phyloP scores from a whole-genome alignment of 768 basidiomycete genomes.

The Kwoniella sp. region DNA sequence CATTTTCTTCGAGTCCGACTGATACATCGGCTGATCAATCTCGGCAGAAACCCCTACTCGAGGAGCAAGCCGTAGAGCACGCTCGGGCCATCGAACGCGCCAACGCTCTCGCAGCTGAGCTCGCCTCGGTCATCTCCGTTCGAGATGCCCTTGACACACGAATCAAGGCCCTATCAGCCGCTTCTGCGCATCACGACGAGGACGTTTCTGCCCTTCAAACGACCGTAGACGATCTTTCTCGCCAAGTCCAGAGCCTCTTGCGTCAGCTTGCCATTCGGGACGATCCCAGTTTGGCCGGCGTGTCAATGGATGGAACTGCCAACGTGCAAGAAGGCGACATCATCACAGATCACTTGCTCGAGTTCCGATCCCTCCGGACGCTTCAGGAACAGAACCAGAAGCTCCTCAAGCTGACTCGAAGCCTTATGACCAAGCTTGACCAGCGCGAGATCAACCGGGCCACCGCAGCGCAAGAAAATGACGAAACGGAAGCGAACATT shows the following conservation, averaged over 20 bases:
- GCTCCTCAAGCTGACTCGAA: conserved; percentile 73
- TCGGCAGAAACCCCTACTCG: conserved; percentile 75
- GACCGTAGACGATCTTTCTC: conserved; percentile 42
- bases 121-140: conserved; percentile 68
- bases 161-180: conserved; percentile 27
- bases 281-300: conserved; percentile 73
- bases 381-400: conserved; percentile 92
- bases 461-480: conserved; percentile 26
- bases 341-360: conserved; percentile 81
- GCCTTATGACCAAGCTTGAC: conserved; percentile 80
- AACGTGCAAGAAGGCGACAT: conserved; percentile 57
- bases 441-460: conserved; percentile 58
- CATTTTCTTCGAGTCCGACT: not conserved
- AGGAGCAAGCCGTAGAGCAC: conserved; percentile 85
- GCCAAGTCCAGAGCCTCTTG: conserved; percentile 72
- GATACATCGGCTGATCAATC: not conserved
- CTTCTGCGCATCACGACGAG: conserved; percentile 18
- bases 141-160: conserved; percentile 61
- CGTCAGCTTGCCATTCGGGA: conserved; percentile 76
- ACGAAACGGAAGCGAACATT: conserved; percentile 60
- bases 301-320: conserved; percentile 46
- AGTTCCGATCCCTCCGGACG: conserved; percentile 71
- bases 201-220: conserved; percentile 32
- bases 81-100: conserved; percentile 76
- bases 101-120: conserved; percentile 71